A percentile compares a stretch with the other conserved stretches of the same genome.
Evolutionary conservation across 495 filamentous ascomycete genomes (phyloP).

Genomic region (Rusavskia elegans): DNA sequence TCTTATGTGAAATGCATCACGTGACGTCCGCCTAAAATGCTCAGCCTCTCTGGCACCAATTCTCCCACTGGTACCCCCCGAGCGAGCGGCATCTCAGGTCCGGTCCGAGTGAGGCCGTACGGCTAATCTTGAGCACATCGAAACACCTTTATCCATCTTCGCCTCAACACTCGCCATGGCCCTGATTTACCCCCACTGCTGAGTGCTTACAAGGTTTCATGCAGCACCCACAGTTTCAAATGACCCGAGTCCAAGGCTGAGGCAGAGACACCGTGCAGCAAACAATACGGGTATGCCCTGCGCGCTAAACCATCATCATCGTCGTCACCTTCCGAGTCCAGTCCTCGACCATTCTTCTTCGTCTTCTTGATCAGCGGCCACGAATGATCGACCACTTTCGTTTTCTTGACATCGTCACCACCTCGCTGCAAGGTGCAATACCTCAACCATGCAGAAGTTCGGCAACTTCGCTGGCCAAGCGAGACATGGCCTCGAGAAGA

Average conservation of each 20-base stretch:
- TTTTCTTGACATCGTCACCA: not conserved
- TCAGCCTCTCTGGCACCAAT: not conserved
- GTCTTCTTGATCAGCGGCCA: conserved; percentile 2
- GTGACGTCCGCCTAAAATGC: not conserved
- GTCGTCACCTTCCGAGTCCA: no score
- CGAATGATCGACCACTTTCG: conserved; percentile 6
- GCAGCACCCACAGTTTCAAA: not conserved
- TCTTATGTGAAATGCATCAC: no score
- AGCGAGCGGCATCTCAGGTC: no score
- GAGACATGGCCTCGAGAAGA: conserved; percentile 89
- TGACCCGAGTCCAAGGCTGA: not conserved
- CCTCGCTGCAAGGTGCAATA: conserved; percentile 4
- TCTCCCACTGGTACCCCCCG: no score
- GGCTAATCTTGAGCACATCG: no score
- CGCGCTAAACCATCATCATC: conserved; percentile 10
- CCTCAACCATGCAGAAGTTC: conserved; percentile 73
- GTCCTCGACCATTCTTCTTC: conserved; percentile 1
- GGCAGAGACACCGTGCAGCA: not conserved
- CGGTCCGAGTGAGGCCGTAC: no score
- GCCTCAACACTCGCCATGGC: no score
- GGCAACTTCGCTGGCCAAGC: conserved; percentile 64
- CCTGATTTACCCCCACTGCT: no score
- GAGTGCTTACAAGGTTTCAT: no score
- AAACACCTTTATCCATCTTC: no score
- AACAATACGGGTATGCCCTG: conserved; percentile 1